A percentile compares a stretch with the other conserved stretches of the same genome.
These are phyloP conservation scores for Dactylellina sp. DNA, from an alignment of 2,329 filamentous ascomycete species.

Conservation along the genomic window DNA sequence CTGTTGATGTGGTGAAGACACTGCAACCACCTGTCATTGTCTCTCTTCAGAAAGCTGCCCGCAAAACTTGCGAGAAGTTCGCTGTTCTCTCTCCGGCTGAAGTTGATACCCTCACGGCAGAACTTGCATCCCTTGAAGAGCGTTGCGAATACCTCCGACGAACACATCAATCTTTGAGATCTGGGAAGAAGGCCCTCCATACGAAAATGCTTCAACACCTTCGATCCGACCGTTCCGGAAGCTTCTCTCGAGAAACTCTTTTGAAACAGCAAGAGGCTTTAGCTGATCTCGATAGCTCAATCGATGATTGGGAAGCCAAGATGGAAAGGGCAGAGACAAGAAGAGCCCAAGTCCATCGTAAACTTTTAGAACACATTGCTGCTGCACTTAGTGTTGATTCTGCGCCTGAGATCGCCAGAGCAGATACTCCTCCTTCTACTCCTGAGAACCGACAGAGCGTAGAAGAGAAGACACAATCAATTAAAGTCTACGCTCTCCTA, in stretches of 20 bases:
- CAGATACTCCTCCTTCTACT: constrained; percentile 69
- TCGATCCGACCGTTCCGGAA: constrained; percentile 75
- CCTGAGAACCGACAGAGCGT: constrained; percentile 67
- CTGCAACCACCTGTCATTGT: constrained; percentile 68
- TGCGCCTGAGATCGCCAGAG: constrained; percentile 40
- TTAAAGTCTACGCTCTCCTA: constrained; percentile 72
- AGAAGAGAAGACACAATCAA: constrained; percentile 57
- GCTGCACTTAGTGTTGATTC: constrained; percentile 71
- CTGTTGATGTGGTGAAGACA: constrained; percentile 68
- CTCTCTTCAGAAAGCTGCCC: constrained; percentile 71
- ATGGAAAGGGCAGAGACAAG: constrained; percentile 81
- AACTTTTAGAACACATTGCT: constrained; percentile 83
- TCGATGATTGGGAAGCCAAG: constrained; percentile 83
- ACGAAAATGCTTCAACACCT: constrained; percentile 81
- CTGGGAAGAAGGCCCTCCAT: constrained; percentile 81
- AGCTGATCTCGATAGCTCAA: constrained; percentile 79
- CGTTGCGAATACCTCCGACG: constrained; percentile 81
- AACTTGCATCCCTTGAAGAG: constrained; percentile 82
- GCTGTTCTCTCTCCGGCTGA: constrained; percentile 74
- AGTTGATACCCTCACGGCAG: constrained; percentile 74
- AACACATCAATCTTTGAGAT: constrained; percentile 79
- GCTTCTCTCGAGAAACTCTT: constrained; percentile 79
- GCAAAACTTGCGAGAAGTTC: constrained; percentile 73
- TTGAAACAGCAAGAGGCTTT: constrained; percentile 84
- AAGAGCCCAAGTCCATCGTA: constrained; percentile 79